Evolutionary conservation across 345 rosid species (phyloP).

Genomic region (Erodium maritimum): DNA sequence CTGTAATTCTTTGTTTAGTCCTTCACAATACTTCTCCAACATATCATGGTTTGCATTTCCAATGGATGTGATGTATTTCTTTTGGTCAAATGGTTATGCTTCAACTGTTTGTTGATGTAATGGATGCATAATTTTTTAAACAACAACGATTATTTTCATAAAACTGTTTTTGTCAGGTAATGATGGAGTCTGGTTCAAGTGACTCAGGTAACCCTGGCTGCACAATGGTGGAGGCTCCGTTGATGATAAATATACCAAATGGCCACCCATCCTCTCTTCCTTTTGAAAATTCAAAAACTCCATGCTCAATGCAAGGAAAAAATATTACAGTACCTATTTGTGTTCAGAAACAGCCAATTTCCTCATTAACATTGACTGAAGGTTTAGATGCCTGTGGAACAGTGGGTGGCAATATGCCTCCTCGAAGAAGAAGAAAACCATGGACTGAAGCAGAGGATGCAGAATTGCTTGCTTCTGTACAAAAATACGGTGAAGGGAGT

Average conservation of each 20-base stretch:
- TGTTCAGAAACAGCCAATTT: conserved; percentile 49
- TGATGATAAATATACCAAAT: conserved; percentile 76
- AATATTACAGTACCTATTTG: conserved; percentile 72
- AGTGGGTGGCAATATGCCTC: conserved; percentile 26
- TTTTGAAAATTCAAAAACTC: conserved; percentile 37
- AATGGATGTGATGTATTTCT: background rate
- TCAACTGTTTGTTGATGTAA: conserved; percentile 4
- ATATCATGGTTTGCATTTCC: background rate
- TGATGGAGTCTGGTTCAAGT: conserved; percentile 66
- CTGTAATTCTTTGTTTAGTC: background rate
- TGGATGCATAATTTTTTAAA: too few species aligned
- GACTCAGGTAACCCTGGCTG: conserved; percentile 41
- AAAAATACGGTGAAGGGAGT: conserved; percentile 77
- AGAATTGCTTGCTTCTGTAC: conserved; percentile 56
- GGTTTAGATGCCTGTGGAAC: conserved; percentile 38
- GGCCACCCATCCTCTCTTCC: conserved; percentile 27
- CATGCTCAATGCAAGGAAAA: conserved; percentile 38
- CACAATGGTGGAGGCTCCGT: conserved; percentile 65
- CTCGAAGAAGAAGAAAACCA: conserved; percentile 55
- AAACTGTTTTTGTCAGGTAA: conserved; percentile 41
- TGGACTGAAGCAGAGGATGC: conserved; percentile 58
- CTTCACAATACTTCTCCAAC: background rate
- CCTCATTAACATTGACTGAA: conserved; percentile 25
- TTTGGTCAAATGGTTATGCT: background rate
- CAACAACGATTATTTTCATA: too few species aligned